Percentiles rank a stretch among this genome's conserved stretches.
phyloP scores from a whole-genome alignment of 257 asterid genomes.

The Anisodus tanguticus region DNA sequence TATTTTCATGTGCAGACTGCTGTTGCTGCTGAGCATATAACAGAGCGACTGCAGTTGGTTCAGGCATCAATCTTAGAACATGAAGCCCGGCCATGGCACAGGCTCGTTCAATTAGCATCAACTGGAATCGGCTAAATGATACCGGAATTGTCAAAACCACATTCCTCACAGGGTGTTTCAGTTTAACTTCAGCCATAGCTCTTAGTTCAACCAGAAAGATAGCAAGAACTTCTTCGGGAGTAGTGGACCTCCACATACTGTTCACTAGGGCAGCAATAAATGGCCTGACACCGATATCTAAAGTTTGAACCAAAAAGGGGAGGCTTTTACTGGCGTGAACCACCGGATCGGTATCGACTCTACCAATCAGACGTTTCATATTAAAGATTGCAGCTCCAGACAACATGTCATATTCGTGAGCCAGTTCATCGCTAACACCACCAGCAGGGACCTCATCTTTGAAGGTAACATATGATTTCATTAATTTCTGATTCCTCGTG shows the following conservation, averaged over 20 bases:
- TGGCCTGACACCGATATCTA: constrained; percentile 79
- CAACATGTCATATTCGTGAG: constrained; percentile 73
- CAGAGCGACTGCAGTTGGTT: constrained; percentile 88
- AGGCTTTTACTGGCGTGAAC: constrained; percentile 78
- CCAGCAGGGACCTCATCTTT: constrained; percentile 70
- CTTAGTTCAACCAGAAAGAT: constrained; percentile 73
- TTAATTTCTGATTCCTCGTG: constrained; percentile 64
- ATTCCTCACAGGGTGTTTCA: constrained; percentile 60
- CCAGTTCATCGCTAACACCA: constrained; percentile 69
- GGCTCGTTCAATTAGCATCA: constrained; percentile 73
- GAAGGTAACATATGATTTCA: constrained; percentile 73
- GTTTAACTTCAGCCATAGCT: constrained; percentile 69
- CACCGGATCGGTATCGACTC: constrained; percentile 83
- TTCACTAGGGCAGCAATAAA: constrained; percentile 80
- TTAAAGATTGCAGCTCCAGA: constrained; percentile 83
- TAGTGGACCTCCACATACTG: constrained; percentile 82
- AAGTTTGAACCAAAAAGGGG: constrained; percentile 79
- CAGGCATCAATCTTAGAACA: constrained; percentile 84
- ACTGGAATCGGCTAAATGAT: constrained; percentile 79
- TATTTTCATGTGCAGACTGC: constrained; percentile 52
- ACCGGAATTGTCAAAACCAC: constrained; percentile 77
- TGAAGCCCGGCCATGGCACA: constrained; percentile 97
- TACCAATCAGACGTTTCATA: constrained; percentile 76
- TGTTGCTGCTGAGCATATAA: constrained; percentile 82
- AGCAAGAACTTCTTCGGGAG: constrained; percentile 90